Conservation (phyloP, 306 rosid species). For the Prunus fruticosa region DNA sequence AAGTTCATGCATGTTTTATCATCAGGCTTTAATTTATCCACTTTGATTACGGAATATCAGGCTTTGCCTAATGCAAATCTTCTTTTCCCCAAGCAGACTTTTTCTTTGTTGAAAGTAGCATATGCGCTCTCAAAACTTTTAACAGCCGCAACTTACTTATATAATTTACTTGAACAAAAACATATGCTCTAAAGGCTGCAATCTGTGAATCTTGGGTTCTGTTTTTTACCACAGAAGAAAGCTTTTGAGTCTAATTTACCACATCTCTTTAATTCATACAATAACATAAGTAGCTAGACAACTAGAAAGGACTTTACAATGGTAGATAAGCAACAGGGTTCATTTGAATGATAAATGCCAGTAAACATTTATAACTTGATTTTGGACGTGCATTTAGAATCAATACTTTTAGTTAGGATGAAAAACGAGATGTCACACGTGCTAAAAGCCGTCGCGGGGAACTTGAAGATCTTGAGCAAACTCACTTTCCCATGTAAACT, state of each 20-base stretch:
- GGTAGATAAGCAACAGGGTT: neutral
- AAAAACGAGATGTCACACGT: constrained; percentile 35
- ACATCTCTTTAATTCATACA: too few relatives aligned
- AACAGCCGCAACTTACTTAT: too few relatives aligned
- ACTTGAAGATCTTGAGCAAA: constrained; percentile 35
- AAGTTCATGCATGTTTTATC: constrained; percentile 10
- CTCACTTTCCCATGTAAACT: constrained; percentile 39
- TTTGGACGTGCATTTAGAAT: constrained; percentile 40
- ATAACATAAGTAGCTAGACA: too few relatives aligned
- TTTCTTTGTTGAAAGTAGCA: neutral
- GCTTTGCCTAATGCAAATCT: neutral
- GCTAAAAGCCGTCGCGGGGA: constrained; percentile 31
- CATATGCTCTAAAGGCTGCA: too few relatives aligned
- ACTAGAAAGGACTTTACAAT: neutral
- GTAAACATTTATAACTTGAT: constrained; percentile 26
- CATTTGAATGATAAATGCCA: neutral
- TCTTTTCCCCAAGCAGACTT: neutral
- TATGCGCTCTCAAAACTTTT: too few relatives aligned
- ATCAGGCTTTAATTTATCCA: neutral
- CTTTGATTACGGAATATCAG: neutral
- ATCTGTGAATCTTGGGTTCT: neutral
- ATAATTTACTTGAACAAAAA: too few relatives aligned
- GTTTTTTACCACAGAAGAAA: neutral
- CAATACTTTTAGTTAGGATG: neutral
- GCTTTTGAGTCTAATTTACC: too few relatives aligned